These are phyloP conservation scores for Acanthochlamys bracteata DNA, from an alignment of 106 monocot genomes.

Conservation along the genomic window DNA sequence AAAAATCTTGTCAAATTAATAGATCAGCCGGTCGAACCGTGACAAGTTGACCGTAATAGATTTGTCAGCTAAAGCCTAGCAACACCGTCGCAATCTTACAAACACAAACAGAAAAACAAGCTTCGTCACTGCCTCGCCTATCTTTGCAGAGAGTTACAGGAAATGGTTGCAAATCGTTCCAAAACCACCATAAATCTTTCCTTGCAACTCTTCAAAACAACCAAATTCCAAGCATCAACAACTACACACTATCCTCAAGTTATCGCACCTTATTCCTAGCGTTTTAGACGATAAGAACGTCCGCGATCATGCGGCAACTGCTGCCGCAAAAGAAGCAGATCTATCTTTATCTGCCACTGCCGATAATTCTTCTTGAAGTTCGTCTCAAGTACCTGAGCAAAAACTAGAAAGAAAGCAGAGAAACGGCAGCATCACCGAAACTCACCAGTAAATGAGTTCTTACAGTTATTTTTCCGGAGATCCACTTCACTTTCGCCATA, in stretches of 20 bases:
- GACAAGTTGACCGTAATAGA: no score
- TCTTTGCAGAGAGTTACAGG: background rate
- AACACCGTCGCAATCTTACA: background rate
- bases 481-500: no score
- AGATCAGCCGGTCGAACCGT: no score
- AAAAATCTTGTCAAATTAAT: no score
- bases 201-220: slow-evolving; percentile 7
- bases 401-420: slow-evolving; percentile 74
- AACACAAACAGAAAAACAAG: background rate
- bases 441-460: no score
- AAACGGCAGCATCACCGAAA: no score
- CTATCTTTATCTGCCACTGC: slow-evolving; percentile 3
- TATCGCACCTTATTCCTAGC: slow-evolving; percentile 1
- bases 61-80: no score
- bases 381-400: slow-evolving; percentile 78
- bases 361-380: slow-evolving; percentile 30
- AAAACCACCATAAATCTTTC: slow-evolving; percentile 22
- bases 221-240: background rate
- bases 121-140: background rate
- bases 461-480: no score
- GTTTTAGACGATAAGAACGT: slow-evolving; percentile 12
- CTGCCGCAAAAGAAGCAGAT: slow-evolving; percentile 1
- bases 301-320: background rate
- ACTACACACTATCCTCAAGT: background rate
- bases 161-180: slow-evolving; percentile 2